Evolutionary conservation across 2,329 filamentous ascomycete species (phyloP), one percentile per base, ranked within the genome.

Genomic region (Penicillium sp.): DNA sequence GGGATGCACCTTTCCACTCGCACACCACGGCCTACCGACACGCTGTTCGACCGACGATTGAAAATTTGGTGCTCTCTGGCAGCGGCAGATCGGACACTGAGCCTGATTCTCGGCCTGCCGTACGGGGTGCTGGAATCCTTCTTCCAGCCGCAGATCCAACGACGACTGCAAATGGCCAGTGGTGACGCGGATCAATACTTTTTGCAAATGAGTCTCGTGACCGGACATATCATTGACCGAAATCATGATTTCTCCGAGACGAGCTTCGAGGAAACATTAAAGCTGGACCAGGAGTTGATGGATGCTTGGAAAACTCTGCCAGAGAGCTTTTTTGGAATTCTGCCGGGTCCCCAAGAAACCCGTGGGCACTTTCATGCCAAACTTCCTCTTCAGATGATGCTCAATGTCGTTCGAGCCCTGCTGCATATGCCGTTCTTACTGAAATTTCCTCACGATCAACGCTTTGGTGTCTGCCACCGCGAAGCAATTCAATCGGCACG

Each of bases 81-180:
- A 49, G 60, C 68, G 24, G 56, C 65, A 2, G 80, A 83, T 52
- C 69, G 78, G 28, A 74, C 75, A 51, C 57, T 79, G 5, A 76
- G 76, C 25, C 58, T 79, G 13, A 65, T 79, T n/a, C 67, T 81
- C 3, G 79, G 79, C 9, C 68, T 81, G 5, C 79, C 79, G 3
- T 71, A 70, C 46, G 67, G 64, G 1, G 60, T 73, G 12, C 53
- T 66, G 0, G 66, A 69, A 27, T 46, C 51, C 24, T 64, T 61
- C 41, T 63, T 61, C 13, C 44, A 56, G 11, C 60, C 67, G 3
- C 65, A 68, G 42, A 49, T 66, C 33, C 46, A 58, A 47, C 56
- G 52, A 37, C 53, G 52, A 18, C 48, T 60, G 43, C 54, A 53
- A 29, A 46, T 44, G 39, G 48, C 52, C 34, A 46, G 52, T 25